Evolutionary conservation across 352 stramenopile genomes (phyloP).

Genomic region (Globisporangium paddicum): DNA sequence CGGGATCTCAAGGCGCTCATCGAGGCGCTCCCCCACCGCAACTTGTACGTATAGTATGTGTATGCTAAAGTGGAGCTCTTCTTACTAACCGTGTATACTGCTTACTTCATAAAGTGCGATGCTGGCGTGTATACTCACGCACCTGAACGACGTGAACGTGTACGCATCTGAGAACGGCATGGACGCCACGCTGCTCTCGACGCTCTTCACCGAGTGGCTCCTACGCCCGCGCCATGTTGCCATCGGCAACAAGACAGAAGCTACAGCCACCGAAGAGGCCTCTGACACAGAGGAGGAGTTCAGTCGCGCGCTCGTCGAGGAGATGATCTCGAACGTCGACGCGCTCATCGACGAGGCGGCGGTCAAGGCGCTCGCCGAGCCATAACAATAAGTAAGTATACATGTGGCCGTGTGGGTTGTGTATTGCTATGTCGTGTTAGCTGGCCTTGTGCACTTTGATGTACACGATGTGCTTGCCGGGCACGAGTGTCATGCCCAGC

Average conservation of each 20-base stretch:
- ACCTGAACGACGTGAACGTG: slow-evolving; percentile 77
- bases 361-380: slow-evolving; percentile 39
- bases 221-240: slow-evolving; percentile 25
- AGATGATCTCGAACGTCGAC: slow-evolving; percentile 75
- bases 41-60: slow-evolving; percentile 33
- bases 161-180: slow-evolving; percentile 77
- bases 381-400: neutral
- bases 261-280: slow-evolving; percentile 1
- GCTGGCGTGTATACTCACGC: slow-evolving; percentile 71
- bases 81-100: neutral
- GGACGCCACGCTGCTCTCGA: slow-evolving; percentile 46
- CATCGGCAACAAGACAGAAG: neutral
- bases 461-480: slow-evolving; percentile 71
- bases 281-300: slow-evolving; percentile 16
- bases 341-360: slow-evolving; percentile 72
- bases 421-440: neutral
- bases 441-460: slow-evolving; percentile 44
- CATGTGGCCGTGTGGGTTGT: neutral
- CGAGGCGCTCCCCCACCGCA: slow-evolving; percentile 48
- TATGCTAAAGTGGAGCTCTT: neutral
- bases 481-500: slow-evolving; percentile 73
- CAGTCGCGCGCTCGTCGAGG: slow-evolving; percentile 33
- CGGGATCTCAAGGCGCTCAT: slow-evolving; percentile 59
- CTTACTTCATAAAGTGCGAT: slow-evolving; percentile 34
- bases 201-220: slow-evolving; percentile 50